phyloP scores from a whole-genome alignment of 306 rosid species.

The Medicago lupulina region DNA sequence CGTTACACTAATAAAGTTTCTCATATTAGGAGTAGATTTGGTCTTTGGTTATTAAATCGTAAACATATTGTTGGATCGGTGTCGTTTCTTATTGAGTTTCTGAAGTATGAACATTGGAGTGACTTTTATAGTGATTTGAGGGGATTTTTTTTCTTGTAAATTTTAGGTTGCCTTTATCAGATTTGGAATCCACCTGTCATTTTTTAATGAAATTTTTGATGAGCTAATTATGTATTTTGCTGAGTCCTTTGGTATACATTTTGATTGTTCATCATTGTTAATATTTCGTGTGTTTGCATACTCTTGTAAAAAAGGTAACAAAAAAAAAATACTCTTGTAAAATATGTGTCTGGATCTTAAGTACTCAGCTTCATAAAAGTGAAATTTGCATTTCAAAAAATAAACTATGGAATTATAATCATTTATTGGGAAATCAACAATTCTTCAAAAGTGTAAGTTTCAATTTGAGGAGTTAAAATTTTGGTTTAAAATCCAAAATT shows the following conservation, averaged over 20 bases:
- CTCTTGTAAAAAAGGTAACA: no score
- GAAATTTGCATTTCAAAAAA: neutral
- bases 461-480: neutral
- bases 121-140: conserved; percentile 32
- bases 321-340: no score
- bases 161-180: conserved; percentile 1
- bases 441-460: neutral
- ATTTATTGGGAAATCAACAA: neutral
- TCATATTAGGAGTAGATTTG: conserved; percentile 26
- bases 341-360: neutral
- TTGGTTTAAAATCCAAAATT: neutral
- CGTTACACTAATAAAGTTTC: conserved; percentile 32
- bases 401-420: neutral
- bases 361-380: neutral
- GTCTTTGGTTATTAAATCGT: conserved; percentile 23
- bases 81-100: conserved; percentile 19
- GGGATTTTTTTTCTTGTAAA: conserved; percentile 7
- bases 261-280: conserved; percentile 36
- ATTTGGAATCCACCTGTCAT: conserved; percentile 5
- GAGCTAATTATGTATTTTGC: conserved; percentile 24
- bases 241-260: conserved; percentile 10
- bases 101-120: conserved; percentile 29
- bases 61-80: neutral
- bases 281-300: conserved; percentile 24
- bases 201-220: conserved; percentile 33